These are phyloP conservation scores for Pleurotus platypus DNA, from an alignment of 768 basidiomycete species.

Conservation along the genomic window DNA sequence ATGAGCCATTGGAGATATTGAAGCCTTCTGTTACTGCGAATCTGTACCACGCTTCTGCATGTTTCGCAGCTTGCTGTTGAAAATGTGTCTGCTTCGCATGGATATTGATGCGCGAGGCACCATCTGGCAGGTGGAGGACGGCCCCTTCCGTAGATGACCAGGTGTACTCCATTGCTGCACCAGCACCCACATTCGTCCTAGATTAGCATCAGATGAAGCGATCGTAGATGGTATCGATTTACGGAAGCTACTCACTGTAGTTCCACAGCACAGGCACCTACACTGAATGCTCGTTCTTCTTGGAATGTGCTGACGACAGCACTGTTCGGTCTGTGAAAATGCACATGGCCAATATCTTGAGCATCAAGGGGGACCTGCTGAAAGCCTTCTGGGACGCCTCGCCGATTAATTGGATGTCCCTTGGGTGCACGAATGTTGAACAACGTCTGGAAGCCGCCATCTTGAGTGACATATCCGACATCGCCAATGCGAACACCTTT, in stretches of 20 bases:
- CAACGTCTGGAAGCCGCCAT: slow-evolving; percentile 24
- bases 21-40: slow-evolving; percentile 3
- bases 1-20: slow-evolving; percentile 13
- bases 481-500: slow-evolving; percentile 27
- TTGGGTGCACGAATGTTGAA: slow-evolving; percentile 24
- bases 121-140: slow-evolving; percentile 1
- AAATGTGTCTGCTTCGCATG: background rate
- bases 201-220: background rate
- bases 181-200: background rate
- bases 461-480: slow-evolving; percentile 23
- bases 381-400: background rate
- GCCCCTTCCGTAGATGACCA: background rate
- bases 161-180: background rate
- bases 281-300: background rate
- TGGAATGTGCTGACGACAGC: background rate
- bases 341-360: background rate
- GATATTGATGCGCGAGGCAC: background rate
- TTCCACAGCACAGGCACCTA: background rate
- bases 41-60: slow-evolving; percentile 11
- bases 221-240: background rate
- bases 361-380: background rate
- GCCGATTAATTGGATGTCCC: slow-evolving; percentile 11
- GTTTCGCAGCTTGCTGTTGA: slow-evolving; percentile 6
- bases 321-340: background rate
- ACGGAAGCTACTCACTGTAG: background rate